Evolutionary conservation across 352 stramenopile species (phyloP), one percentile per base, ranked within the genome.

Genomic region (Pythium sukuiense): DNA sequence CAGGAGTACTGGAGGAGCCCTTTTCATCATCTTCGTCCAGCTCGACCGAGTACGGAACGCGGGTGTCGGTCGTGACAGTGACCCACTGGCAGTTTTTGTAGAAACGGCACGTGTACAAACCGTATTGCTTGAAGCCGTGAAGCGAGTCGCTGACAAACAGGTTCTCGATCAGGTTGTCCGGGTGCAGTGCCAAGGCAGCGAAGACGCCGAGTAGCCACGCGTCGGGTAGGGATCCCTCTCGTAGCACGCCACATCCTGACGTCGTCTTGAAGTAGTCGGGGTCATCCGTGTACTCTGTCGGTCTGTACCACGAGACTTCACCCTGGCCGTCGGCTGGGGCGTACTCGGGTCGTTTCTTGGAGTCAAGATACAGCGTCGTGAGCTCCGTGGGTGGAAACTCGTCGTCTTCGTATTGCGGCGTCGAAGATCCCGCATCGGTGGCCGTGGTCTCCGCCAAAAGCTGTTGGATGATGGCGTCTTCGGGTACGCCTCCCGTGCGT

Each of bases 41-140:
- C 55, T 79, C 70, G 30, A 83, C 67, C 5, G 65, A 80, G 77
- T 88, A 90, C 26, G 91, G 91, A 29, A 97, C 63, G 3, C 85
- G 75, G 52, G 92, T 97, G 65, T 98, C 92, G 3, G 89, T 93
- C 33, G 92, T 93, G 52, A 97, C 83, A 3, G 89, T 81, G 14
- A 95, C 73, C 92, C 90, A 98, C 29, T 83, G 73, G 32, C 85
- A 89, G 66, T 97, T 87, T 55, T 96, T 96, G 77, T 96, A 98
- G 70, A 98, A 97, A 18, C 92, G 88, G 72, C 91, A 98, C 1
- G 87, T 97, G 71, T 87, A 97, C 20, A 97, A 77, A 11, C 92
- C 92, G 65, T 86, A 97, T 41, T 83, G 70, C 63, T 93, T 90
- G 62, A 93, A 94, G 24, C 70, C 73, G 33, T 90, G 63, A 16